Base-by-base conservation (phyloP, 495 filamentous ascomycete species). In the Podospora pseudocomata region DNA sequence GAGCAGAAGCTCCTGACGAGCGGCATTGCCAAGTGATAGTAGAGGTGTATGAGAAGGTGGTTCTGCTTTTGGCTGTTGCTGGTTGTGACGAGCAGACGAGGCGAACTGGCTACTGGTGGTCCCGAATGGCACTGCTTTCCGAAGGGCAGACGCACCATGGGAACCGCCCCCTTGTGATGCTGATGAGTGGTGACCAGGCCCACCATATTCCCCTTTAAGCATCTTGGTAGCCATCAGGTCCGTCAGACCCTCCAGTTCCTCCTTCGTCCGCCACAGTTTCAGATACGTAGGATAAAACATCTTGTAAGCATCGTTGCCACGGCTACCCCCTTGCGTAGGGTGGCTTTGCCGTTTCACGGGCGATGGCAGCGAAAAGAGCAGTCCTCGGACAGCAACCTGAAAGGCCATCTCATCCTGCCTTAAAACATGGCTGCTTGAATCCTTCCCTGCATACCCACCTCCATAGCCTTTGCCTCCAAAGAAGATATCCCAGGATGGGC, bases 341-440 rank as follows among this genome's bases (percentile, higher is more conserved):
- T 78, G 76, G 3, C 80, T 69, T 71, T 79, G 80, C 64, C 95
- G 82, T 70, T 90, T 92, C 4, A 97, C 95, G 0, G 94, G 94
- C 66, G 84, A 87, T 18, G 95, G 95, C 23, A 99, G 84, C 15
- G 87, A 88, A 73, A 96, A 92, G 1, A 96, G 77, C 44, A 97
- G 74, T 2, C 96, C 93, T 6, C 93, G 88, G 3, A 94, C 89
- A 27, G 92, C 92, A 60, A 92, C 86, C 66, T 98, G 93, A 71
- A 97, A 97, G 44, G 89, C 87, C 65, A 97, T 92, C 72, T 99
- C 95, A 62, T 97, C 92, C 76, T 97, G 93, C 27, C 94, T 88
- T 2, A 98, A 77, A 39, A 85, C 80, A 68, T 97, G 94, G 19
- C 88, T 83, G 5, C 87, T 86, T 7, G 86, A 79, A 72, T 85